Base-by-base conservation (phyloP, 2,329 filamentous ascomycete genomes). In the Aspergillus calidoustus region DNA sequence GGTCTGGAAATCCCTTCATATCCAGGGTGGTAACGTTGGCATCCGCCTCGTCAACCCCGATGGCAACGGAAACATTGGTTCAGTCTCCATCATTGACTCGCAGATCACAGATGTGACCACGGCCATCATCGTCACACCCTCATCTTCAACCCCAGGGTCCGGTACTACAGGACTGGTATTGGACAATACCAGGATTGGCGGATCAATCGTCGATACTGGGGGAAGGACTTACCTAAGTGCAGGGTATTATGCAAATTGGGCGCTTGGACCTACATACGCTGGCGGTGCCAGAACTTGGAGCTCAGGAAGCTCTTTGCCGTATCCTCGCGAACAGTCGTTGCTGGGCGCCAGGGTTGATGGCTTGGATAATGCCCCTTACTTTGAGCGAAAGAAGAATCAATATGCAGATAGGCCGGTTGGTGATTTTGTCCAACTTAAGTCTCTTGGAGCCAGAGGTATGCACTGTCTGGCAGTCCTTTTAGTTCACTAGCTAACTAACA, bases 81-180 rank as follows among this genome's bases (percentile, higher is more conserved):
- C 82, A 1, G 75, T 87, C 5, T 82, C 82, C 2, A 66, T 87
- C 8, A 71, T 87, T n/a, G 86, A 88, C 68, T 81, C 78, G 51
- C 57, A 38, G n/a, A 53, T 60, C 19, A 55, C 50, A 11, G 22
- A 19, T 34, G 58, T 54, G 31, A 54, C 34, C 17, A 54, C 52
- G 6, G 51, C 58, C 23, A 51, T 60, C 13, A 51, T 51, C 17
- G 9, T 51, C 30, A 38, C 19, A 13, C 55, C 55, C 5, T 25
- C 47, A 19, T 57, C 47, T 52, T 25, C 22, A 46, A 57, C 17
- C 31, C 55, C 48, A 23, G 52, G 52, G 7, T 55, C 58, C 7
- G 58, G 58, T 15, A 50, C 52, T n/a, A 60, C 58, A 2, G 58
- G 58, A 4, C 11, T 60, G 46, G 30, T 60, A 11, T 19, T 60